Percentiles rank a stretch among this genome's conserved stretches.
Evolutionary conservation across 1,284 basidiomycete genomes (phyloP).

Genomic region (Tilletia setariae): DNA sequence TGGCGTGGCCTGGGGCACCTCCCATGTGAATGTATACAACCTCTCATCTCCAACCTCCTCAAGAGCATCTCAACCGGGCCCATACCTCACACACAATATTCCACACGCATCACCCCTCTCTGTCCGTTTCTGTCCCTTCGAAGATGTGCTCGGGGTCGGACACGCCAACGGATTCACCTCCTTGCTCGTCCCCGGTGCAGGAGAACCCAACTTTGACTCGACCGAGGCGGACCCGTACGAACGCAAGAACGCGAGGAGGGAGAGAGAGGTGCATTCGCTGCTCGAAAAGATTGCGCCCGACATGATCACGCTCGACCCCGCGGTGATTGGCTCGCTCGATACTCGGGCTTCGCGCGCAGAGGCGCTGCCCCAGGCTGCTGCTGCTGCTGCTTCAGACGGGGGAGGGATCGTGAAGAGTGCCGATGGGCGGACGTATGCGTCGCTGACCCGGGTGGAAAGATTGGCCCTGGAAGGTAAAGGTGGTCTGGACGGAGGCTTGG

Average conservation of each 20-base stretch:
- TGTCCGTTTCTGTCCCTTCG: slow-evolving; percentile 76
- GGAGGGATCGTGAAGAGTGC: slow-evolving; percentile 22
- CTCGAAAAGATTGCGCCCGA: slow-evolving; percentile 95
- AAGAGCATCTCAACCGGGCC: slow-evolving; percentile 59
- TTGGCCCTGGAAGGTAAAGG: slow-evolving; percentile 38
- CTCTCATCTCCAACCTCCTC: slow-evolving; percentile 30
- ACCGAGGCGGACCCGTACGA: slow-evolving; percentile 93
- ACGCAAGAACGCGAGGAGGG: slow-evolving; percentile 72
- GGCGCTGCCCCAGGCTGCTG: slow-evolving; percentile 58
- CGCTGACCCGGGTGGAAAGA: slow-evolving; percentile 41
- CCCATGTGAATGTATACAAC: slow-evolving; percentile 67
- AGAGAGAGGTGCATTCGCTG: slow-evolving; percentile 84
- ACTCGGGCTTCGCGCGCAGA: slow-evolving; percentile 69
- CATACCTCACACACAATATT: slow-evolving; percentile 48
- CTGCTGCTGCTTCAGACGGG: slow-evolving; percentile 46
- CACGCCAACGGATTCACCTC: slow-evolving; percentile 71
- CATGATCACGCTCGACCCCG: slow-evolving; percentile 84
- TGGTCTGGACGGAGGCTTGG: slow-evolving; percentile 7
- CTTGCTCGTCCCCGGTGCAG: slow-evolving; percentile 83
- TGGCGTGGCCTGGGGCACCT: slow-evolving; percentile 73
- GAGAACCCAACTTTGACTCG: slow-evolving; percentile 93
- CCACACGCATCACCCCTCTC: slow-evolving; percentile 63
- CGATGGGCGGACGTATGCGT: slow-evolving; percentile 47
- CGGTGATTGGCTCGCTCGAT: slow-evolving; percentile 64
- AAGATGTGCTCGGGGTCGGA: slow-evolving; percentile 80